Evolutionary conservation across 106 monocot species (phyloP).

Genomic region (Dioscorea dumetorum): DNA sequence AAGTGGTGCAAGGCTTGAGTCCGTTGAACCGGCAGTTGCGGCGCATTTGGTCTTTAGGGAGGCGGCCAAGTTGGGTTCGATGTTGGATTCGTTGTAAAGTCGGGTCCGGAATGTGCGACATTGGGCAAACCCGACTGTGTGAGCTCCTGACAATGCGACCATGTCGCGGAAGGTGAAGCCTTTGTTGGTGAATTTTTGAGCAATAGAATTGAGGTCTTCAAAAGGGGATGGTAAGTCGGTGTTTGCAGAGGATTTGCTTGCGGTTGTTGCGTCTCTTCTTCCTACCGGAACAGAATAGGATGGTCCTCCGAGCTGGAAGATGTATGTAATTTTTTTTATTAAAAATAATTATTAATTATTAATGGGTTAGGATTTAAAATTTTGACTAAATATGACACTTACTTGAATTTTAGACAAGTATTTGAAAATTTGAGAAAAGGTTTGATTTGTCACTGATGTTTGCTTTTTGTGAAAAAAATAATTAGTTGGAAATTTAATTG

Average conservation of each 20-base stretch:
- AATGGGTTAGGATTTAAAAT: not conserved
- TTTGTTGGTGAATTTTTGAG: constrained; percentile 17
- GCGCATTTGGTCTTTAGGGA: constrained; percentile 13
- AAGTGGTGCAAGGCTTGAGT: constrained; percentile 9
- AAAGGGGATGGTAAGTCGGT: constrained; percentile 9
- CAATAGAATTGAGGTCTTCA: not conserved
- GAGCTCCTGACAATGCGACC: constrained; percentile 17
- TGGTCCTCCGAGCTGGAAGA: constrained; percentile 23
- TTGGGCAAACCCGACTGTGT: constrained; percentile 27
- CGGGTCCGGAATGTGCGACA: constrained; percentile 13
- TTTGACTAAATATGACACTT: too few relatives aligned
- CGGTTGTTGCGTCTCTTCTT: constrained; percentile 21
- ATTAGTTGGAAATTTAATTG: too few relatives aligned
- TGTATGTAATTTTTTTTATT: not conserved
- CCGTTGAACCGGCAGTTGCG: not conserved
- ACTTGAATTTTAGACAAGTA: too few relatives aligned
- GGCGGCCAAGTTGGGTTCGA: constrained; percentile 13
- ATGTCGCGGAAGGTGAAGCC: constrained; percentile 18
- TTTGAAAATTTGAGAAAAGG: too few relatives aligned
- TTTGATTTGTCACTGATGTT: too few relatives aligned
- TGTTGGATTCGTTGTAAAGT: constrained; percentile 31
- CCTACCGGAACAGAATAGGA: constrained; percentile 20
- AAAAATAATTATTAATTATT: not conserved
- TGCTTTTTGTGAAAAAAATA: too few relatives aligned
- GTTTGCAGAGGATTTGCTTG: constrained; percentile 10